These are phyloP conservation scores for Irpex sp. DNA, from an alignment of 1,284 basidiomycete genomes.

Conservation along the genomic window DNA sequence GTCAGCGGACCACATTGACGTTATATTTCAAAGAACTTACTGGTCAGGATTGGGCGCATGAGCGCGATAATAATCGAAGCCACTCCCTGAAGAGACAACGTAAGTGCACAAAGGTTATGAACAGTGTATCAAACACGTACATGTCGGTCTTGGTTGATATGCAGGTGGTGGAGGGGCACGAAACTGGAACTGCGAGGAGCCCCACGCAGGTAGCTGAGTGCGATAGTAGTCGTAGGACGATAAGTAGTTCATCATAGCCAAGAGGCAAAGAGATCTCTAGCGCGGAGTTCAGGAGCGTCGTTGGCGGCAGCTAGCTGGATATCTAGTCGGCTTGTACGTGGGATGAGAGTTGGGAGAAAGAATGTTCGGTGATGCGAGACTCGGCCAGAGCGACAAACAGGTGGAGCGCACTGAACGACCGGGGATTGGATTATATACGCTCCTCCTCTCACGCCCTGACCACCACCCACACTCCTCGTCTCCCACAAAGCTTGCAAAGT, in stretches of 20 bases:
- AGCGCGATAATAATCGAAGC: conserved; percentile 58
- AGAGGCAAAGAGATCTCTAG: not conserved
- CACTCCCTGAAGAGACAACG: conserved; percentile 43
- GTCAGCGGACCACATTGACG: not conserved
- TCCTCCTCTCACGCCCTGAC: not conserved
- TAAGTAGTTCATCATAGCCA: not conserved
- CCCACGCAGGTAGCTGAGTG: conserved; percentile 20
- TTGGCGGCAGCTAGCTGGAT: not conserved
- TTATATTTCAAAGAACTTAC: conserved; percentile 36
- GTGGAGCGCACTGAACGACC: not conserved
- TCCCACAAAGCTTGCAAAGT: not conserved
- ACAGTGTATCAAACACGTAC: conserved; percentile 30
- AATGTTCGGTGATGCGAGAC: not conserved
- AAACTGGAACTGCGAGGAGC: conserved; percentile 43
- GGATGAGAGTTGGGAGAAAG: conserved; percentile 3
- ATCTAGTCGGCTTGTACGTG: not conserved
- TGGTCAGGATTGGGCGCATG: conserved; percentile 52
- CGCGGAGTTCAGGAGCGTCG: not conserved
- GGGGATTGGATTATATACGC: not conserved
- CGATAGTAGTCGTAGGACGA: conserved; percentile 18
- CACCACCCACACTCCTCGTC: not conserved
- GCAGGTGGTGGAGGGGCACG: conserved; percentile 47
- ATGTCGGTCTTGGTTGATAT: conserved; percentile 58
- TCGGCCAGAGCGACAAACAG: not conserved
- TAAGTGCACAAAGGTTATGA: conserved; percentile 12